Base-by-base conservation (phyloP, 176 grass and related monocot genomes). In the Rhynchospora breviuscula region DNA sequence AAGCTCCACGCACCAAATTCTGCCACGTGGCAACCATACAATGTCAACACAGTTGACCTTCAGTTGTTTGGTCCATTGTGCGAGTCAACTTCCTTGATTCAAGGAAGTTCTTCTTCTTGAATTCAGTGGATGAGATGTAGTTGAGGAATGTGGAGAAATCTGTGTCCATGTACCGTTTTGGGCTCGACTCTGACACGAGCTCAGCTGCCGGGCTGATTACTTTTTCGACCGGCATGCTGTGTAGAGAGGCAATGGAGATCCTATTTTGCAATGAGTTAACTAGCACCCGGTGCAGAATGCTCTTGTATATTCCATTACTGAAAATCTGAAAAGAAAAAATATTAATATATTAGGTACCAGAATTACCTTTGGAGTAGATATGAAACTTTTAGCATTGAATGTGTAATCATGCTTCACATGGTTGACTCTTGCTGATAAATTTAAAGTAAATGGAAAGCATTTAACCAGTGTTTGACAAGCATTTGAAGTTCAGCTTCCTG, bases 241-340 rank as follows among this genome's bases (percentile, higher is more conserved):
- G 95, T 45, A 98, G 89, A 19, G 95, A 98, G 22, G 95, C 95
- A 6, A 98, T 84, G 4, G 95, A 98, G 81, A 94, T 87, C 10
- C 95, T 87, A 5, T 79, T 81, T 71, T 74, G 85, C 43, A 65
- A 64, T 4, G 89, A 79, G 89, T 98, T 93, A 0, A 98, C 95
- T 8, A 89, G 48, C 64, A 94, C 95, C 0, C 95, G 90, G 74
- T 98, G 95, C 25, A 98, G 66, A 66, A 93, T 89, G 90, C 95
- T 98, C 87, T 81, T 91, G 84, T 98, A 98, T 72, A 79, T 69
- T 1, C 95, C 95, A 18, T 98, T 98, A 84, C 92, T 98, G 65
- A 87, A 94, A 61, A 98, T 98, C 95, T 98, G 86, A 56, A 57
- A 84, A 31, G 45, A 74, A 56, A 56, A 81, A 35, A 11, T 18